Base-by-base conservation (phyloP, 2,329 filamentous ascomycete species). In the Thielaviopsis musarum region DNA sequence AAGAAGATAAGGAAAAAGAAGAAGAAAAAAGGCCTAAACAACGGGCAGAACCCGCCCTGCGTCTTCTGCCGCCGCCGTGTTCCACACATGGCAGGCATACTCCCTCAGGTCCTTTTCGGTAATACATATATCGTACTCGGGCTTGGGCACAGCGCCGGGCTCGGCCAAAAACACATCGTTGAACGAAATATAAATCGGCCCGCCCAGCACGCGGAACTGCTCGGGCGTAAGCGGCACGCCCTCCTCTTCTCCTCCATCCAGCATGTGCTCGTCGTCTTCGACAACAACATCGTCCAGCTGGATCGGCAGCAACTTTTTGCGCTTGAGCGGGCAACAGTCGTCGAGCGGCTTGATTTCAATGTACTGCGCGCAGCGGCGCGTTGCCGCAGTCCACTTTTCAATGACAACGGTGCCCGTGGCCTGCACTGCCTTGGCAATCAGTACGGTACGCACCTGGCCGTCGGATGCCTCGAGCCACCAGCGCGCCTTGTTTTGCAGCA, bases 131-230 rank as follows among this genome's bases (percentile, higher is more conserved):
- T 61, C 56, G n/a, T 54, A 48, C 30, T 61, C 56, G 22, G 48
- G 54, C 24, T 54, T 51, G 4, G 53, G 41, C 5, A 22, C 10
- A 10, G 26, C 54, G 21, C 30, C 53, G 6, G 52, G 58, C n/a
- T 55, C 52, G 17, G 52, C 58, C 17, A 56, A 49, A 52, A 60
- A 60, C n/a, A 60, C 30, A 28, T 60, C 53, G 19, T 56, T 60
- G 30, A 52, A 55, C 5, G 28, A 24, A 7, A 60, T 60, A 26
- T 26, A 22, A 26, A 60, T 55, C 22, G 58, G 53, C 5, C 53
- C 58, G 2, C 58, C 58, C 10, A 45, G 28, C 5, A 60, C 58
- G 10, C 52, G 61, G 55, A 66, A 67, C 34, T 66, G 57, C 17
- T 65, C 57, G 0, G 67, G 61, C 21, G 63, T 63, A 12, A 65